Base-by-base conservation (phyloP, 1,139 yeast genomes). In the Blastobotrys persicus region DNA sequence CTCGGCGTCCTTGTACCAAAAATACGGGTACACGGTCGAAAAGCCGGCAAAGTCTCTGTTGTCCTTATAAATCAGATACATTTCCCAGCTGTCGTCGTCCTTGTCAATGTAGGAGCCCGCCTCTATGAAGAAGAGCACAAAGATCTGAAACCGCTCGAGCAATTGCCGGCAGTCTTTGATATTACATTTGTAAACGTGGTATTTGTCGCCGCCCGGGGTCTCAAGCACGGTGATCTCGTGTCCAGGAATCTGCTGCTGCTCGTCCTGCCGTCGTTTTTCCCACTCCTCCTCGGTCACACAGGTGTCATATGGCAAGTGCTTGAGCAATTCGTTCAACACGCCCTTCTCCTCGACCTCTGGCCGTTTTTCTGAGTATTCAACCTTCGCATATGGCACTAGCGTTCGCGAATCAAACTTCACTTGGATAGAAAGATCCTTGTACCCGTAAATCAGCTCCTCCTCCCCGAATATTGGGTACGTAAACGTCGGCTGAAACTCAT, bases 391-490 rank as follows among this genome's bases (percentile, higher is more conserved):
- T 7, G 88, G 85, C 32, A 74, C 68, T 60, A 83, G 69, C 0
- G 83, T 76, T 11, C 69, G 60, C 11, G 80, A 70, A 58, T 83
- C 86, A 61, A 80, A 80, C 2, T 76, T 80, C 19, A 83, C 59
- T 55, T 68, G 58, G 11, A 65, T 45, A 42, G 74, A 72, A 42
- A 91, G 73, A 59, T 80, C 84, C 57, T 83, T 76, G 64, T 80
- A 94, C 1, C 99, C 99, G 64, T 82, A 88, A 7, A 94, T 83
- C 47, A 84, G 82, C 65, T 94, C 98, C 1, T 88, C 77, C 49
- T 89, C 96, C 7, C 98, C 98, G 71, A 81, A 92, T 12, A 92
- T 83, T 2, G 97, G 96, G 66, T 92, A 92, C 1, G 98, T 91
- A 69, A 88, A 91, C 16, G 71, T 66, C 0, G 98, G 97, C 32